Evolutionary conservation across 805 yeast genomes (phyloP).

Genomic region (Candida multigemmis): DNA sequence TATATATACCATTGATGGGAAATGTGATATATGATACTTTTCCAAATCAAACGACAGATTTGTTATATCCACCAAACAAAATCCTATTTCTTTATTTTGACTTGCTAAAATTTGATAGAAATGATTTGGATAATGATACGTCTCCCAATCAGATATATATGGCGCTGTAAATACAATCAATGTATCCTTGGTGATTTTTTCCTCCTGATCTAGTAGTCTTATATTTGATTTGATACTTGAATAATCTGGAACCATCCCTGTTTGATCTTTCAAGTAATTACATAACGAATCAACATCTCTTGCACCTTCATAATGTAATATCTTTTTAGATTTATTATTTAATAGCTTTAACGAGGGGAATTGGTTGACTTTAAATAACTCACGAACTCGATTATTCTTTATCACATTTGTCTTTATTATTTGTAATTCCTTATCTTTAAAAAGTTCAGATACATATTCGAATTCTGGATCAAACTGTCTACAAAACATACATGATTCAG

Average conservation of each 20-base stretch:
- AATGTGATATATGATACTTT: constrained; percentile 18
- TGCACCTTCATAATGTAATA: constrained; percentile 21
- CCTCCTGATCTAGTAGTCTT: constrained; percentile 3
- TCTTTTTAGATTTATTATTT: constrained; percentile 29
- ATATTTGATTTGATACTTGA: constrained; percentile 1
- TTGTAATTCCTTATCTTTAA: constrained; percentile 27
- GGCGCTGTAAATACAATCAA: constrained; percentile 16
- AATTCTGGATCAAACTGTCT: constrained; percentile 21
- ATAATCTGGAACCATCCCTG: constrained; percentile 14
- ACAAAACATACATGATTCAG: constrained; percentile 28
- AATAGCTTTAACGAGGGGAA: constrained; percentile 45
- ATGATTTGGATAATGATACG: constrained; percentile 22
- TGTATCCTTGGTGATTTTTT: constrained; percentile 3
- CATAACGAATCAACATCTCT: constrained; percentile 11
- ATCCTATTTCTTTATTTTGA: constrained; percentile 6
- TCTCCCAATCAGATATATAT: constrained; percentile 19
- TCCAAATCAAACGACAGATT: constrained; percentile 13
- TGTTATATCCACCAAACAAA: constrained; percentile 10
- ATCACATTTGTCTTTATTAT: constrained; percentile 19
- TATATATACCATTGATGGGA: constrained; percentile 22
- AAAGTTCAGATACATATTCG: constrained; percentile 33
- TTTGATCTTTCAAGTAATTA: constrained; percentile 11
- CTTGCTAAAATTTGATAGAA: constrained; percentile 21
- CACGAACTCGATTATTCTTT: constrained; percentile 20
- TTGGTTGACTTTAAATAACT: constrained; percentile 28